Evolutionary conservation across 148 eudicot genomes (phyloP).

Genomic region (Rhododendron vialii): DNA sequence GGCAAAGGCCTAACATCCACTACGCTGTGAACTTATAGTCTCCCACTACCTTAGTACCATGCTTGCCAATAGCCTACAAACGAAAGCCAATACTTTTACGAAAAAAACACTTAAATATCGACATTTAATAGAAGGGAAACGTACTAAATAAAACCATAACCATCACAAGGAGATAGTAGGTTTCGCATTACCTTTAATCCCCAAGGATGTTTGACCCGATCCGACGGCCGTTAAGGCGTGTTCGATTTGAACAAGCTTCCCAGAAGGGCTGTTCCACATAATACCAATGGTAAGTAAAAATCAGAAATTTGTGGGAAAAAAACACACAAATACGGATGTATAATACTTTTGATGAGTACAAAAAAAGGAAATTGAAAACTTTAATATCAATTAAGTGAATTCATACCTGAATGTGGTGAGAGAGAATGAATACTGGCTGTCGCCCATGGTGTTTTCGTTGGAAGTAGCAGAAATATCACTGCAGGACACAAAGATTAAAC

Average conservation of each 20-base stretch:
- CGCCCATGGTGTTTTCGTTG: slow-evolving; percentile 53
- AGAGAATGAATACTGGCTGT: slow-evolving; percentile 94
- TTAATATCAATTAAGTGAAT: neutral
- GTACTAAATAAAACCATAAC: neutral
- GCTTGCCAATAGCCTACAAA: neutral
- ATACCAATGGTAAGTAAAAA: neutral
- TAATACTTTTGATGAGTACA: neutral
- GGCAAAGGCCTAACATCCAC: neutral
- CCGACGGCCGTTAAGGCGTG: slow-evolving; percentile 97
- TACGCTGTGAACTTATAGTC: neutral
- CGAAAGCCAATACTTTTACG: too few relatives aligned
- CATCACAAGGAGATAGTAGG: neutral
- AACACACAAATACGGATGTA: neutral
- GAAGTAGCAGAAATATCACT: neutral
- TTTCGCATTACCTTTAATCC: slow-evolving; percentile 66
- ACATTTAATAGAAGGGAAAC: neutral
- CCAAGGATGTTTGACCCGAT: slow-evolving; percentile 93
- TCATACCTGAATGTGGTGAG: slow-evolving; percentile 92
- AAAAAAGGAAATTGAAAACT: neutral
- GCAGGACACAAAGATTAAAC: neutral
- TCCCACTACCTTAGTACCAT: neutral
- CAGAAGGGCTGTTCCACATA: slow-evolving; percentile 61
- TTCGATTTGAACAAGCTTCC: slow-evolving; percentile 96
- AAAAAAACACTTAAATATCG: neutral
- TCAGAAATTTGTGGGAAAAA: neutral